Evolutionary conservation across 208 protist genomes (phyloP), one percentile per base, ranked within the genome.

Genomic region (Leptomonas seymouri): DNA sequence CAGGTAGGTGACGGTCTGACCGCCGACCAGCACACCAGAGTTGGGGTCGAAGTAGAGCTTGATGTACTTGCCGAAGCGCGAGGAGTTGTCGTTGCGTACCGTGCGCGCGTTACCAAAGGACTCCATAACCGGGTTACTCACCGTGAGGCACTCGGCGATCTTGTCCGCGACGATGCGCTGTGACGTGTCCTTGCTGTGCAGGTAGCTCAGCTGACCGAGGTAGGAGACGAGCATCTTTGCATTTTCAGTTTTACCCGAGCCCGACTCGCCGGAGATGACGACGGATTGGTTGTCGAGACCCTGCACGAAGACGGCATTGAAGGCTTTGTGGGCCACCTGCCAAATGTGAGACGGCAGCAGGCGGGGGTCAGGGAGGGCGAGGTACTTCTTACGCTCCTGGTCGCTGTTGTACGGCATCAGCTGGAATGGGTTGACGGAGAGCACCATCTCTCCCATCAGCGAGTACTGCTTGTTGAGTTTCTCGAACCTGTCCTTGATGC

Each of bases 211-310:
- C 67, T 92, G 78, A 3, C 92, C 91, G 28, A 97, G 84, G 71
- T 97, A 96, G 25, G 80, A 75, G 53, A 97, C 90, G 25, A 97
- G 72, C 70, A 88, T 87, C 78, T 97, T 97, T 3, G 90, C 78
- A 67, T 89, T 96, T 71, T 98, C 95, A 6, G 96, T 99, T 83
- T 99, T 99, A 15, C 97, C 97, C 20, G 96, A 95, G 45, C 97
- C 97, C 7, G 92, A 97, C 82, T 99, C 97, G 50, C 97, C 97
- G n/a, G 91, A 95, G 70, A 98, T 94, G 66, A 97, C 78, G 59
- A 98, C 81, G 30, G 90, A 95, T 78, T 98, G 91, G 72, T 96
- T 96, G 54, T 82, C 85, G 53, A 82, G 70, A 46, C 82, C 82
- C 48, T 85, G 82, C 28, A 93, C 44, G 20, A 94, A 78, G 69